Evolutionary conservation across 2,329 filamentous ascomycete species (phyloP), one percentile per base, ranked within the genome.

Genomic region (Microascus cirrosus): DNA sequence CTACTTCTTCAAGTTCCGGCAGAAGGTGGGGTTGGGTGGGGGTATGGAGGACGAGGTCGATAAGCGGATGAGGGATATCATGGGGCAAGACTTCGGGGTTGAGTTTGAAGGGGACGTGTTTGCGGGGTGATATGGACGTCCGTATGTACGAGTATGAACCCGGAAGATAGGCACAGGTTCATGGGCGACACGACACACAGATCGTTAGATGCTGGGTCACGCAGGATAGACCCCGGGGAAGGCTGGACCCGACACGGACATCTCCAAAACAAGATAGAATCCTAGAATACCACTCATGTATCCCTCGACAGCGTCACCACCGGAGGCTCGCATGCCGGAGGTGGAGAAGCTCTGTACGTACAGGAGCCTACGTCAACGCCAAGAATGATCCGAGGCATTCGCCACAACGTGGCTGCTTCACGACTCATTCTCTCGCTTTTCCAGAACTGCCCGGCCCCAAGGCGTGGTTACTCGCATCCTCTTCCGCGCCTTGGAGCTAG

Each of bases 31-130:
- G 0, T 71, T 85, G 2, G 90, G 92, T 0, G 80, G 84, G 11
- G 92, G 92, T 0, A 94, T 97, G 88, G 94, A 97, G 69, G 93
- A 96, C 67, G 90, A 93, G 69, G 85, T 97, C 61, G 94, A 97
- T 76, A 81, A 82, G 67, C 82, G 87, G 64, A 95, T 97, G 91
- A 86, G 82, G 71, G 82, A 79, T 59, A 89, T 96, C 78, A 24
- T 50, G n/a, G 45, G 18, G n/a, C 20, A 50, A 68, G 92, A 95
- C 64, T 91, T 94, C 73, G 94, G 94, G 0, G 83, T 97, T 2
- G 92, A 97, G 71, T 73, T 97, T 63, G 88, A 95, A 68, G 90
- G 95, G 69, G 84, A 85, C 48, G 81, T 96, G 2, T 96, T 96
- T 73, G 90, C 95, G 59, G 92, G 93, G 3, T 96, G 65, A 39